Evolutionary conservation across 176 grass and related monocot species (phyloP).

Genomic region (Avena insularis): DNA sequence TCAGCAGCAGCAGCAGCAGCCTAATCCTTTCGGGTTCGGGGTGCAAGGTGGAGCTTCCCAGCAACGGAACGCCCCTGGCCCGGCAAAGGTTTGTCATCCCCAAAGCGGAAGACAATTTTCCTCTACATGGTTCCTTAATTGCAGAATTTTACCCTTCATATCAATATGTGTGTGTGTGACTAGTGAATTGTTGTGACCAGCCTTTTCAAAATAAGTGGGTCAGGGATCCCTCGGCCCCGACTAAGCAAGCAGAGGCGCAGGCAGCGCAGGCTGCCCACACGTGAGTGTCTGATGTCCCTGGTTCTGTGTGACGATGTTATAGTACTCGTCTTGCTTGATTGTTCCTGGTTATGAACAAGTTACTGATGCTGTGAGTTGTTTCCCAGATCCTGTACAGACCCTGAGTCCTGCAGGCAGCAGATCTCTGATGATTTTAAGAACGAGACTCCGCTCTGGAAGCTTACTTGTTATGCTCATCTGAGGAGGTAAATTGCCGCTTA

Average conservation of each 20-base stretch:
- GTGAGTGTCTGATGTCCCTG: constrained; percentile 53
- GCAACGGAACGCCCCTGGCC: constrained; percentile 43
- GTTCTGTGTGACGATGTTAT: not conserved
- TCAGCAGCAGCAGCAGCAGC: constrained; percentile 72
- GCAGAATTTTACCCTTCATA: not conserved
- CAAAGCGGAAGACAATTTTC: not conserved
- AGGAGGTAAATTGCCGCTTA: constrained; percentile 49
- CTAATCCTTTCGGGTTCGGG: constrained; percentile 87
- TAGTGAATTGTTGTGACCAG: constrained; percentile 48
- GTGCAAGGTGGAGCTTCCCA: constrained; percentile 53
- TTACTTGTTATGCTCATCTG: constrained; percentile 85
- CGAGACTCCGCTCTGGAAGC: constrained; percentile 87
- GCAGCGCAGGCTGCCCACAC: constrained; percentile 60
- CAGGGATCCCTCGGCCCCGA: constrained; percentile 49
- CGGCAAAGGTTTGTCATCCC: constrained; percentile 31
- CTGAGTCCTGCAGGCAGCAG: constrained; percentile 71
- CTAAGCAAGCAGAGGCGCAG: constrained; percentile 56
- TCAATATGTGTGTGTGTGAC: not conserved
- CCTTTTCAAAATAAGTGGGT: constrained; percentile 93
- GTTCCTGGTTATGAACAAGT: not conserved
- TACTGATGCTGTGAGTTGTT: not conserved
- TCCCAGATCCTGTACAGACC: constrained; percentile 72
- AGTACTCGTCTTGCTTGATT: not conserved
- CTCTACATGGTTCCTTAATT: not conserved
- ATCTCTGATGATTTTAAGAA: constrained; percentile 90